These are phyloP conservation scores for Phytopythium chamaehyphon DNA, from an alignment of 352 stramenopile species.

Conservation along the genomic window DNA sequence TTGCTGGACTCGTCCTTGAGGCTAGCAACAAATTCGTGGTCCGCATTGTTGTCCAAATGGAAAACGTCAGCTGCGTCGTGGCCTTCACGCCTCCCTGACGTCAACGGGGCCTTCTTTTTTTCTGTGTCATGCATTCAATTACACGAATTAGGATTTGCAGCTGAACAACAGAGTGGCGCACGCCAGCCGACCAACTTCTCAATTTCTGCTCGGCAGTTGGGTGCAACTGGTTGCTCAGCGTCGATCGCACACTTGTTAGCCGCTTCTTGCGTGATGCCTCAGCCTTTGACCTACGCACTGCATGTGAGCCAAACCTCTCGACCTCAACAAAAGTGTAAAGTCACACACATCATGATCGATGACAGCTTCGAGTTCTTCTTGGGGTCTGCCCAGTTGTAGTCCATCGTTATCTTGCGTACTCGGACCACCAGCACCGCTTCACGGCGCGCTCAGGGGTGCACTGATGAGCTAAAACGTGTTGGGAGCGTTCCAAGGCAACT, in stretches of 20 bases:
- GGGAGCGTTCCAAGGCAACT: too few species aligned
- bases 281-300: slow-evolving; percentile 47
- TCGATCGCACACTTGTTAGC: slow-evolving; percentile 66
- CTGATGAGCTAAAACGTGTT: too few species aligned
- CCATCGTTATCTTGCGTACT: slow-evolving; percentile 26
- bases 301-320: neutral
- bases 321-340: neutral
- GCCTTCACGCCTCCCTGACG: slow-evolving; percentile 18
- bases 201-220: slow-evolving; percentile 62
- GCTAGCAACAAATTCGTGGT: neutral
- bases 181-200: slow-evolving; percentile 34
- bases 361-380: slow-evolving; percentile 75
- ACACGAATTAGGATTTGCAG: neutral
- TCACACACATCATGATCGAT: slow-evolving; percentile 69
- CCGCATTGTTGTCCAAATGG: slow-evolving; percentile 8
- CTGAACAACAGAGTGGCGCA: neutral
- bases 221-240: slow-evolving; percentile 73
- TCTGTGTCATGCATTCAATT: slow-evolving; percentile 13
- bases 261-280: slow-evolving; percentile 67
- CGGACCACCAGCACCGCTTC: too few species aligned
- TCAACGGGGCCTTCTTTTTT: slow-evolving; percentile 24
- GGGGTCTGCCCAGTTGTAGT: slow-evolving; percentile 83
- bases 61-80: slow-evolving; percentile 17
- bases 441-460: too few species aligned
- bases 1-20: neutral